These are phyloP conservation scores for Boletus pseudo-olivaceus DNA, from an alignment of 768 basidiomycete genomes.

Conservation along the genomic window DNA sequence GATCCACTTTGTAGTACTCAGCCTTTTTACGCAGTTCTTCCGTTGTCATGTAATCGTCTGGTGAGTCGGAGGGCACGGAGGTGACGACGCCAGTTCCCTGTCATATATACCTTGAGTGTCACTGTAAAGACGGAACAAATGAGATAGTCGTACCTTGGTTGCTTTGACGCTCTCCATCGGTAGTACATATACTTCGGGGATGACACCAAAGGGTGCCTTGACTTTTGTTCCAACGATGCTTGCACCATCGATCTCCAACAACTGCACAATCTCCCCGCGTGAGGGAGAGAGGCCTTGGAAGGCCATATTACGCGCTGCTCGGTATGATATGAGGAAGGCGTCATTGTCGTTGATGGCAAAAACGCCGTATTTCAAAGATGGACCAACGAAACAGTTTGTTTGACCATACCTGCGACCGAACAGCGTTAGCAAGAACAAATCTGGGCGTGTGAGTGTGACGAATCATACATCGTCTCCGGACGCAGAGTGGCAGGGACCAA, in stretches of 20 bases:
- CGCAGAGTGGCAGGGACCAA: slow-evolving; percentile 95
- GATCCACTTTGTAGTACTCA: slow-evolving; percentile 92
- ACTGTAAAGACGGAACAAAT: neutral
- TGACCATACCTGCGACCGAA: slow-evolving; percentile 77
- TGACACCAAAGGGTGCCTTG: slow-evolving; percentile 78
- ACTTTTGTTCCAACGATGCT: slow-evolving; percentile 86
- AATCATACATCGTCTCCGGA: slow-evolving; percentile 89
- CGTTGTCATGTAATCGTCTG: slow-evolving; percentile 90
- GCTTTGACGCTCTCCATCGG: slow-evolving; percentile 98
- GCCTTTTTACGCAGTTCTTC: slow-evolving; percentile 94
- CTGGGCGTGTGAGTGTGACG: neutral
- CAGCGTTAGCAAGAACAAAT: neutral
- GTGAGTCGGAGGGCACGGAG: slow-evolving; percentile 96
- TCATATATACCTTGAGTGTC: slow-evolving; percentile 4
- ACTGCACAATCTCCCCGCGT: slow-evolving; percentile 67
- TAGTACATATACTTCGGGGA: slow-evolving; percentile 87
- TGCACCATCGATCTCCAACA: slow-evolving; percentile 75
- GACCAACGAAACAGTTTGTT: slow-evolving; percentile 96
- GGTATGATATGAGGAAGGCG: slow-evolving; percentile 83
- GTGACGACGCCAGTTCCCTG: slow-evolving; percentile 98
- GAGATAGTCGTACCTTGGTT: slow-evolving; percentile 62
- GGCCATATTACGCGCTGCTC: slow-evolving; percentile 96
- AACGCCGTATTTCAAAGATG: slow-evolving; percentile 86
- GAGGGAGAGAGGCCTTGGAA: slow-evolving; percentile 82
- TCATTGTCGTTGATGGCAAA: slow-evolving; percentile 86